A percentile compares a stretch with the other conserved stretches of the same genome.
Conservation (phyloP, 345 rosid genomes). For the Salix arbutifolia region DNA sequence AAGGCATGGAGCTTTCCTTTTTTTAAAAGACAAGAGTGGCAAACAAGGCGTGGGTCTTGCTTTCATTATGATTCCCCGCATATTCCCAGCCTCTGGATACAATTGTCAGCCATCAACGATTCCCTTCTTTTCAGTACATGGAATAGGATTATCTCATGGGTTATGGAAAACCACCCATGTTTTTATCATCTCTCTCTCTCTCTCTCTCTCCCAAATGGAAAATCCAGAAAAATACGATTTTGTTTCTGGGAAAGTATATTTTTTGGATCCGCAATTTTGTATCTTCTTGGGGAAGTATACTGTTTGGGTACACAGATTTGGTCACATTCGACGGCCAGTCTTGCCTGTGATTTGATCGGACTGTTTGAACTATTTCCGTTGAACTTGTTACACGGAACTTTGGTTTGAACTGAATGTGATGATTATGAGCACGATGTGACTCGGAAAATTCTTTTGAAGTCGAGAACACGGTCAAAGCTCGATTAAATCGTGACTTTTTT, state of each 20-base stretch:
- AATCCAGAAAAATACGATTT: too few relatives aligned
- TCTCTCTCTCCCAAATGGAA: too few relatives aligned
- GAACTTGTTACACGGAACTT: not conserved
- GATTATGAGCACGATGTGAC: too few relatives aligned
- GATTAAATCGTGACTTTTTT: too few relatives aligned
- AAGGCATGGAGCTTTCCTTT: not conserved
- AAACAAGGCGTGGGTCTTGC: constrained; percentile 14
- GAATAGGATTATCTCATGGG: not conserved
- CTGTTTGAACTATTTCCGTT: not conserved
- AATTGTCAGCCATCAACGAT: not conserved
- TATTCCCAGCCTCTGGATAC: constrained; percentile 15
- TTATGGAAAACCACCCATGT: not conserved
- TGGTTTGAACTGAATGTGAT: not conserved
- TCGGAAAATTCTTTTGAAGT: too few relatives aligned
- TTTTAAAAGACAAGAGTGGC: not conserved
- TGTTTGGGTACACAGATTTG: not conserved
- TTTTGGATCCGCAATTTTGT: too few relatives aligned
- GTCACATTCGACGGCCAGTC: not conserved
- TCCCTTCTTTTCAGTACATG: not conserved
- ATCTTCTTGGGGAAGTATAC: not conserved
- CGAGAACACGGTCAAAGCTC: too few relatives aligned
- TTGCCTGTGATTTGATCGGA: not conserved
- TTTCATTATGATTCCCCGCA: constrained; percentile 30
- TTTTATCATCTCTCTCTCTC: not conserved
- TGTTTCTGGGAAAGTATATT: too few relatives aligned